These are phyloP conservation scores for Cinnamomum chago DNA, from an alignment of 164 flowering plant genomes.

Conservation along the genomic window DNA sequence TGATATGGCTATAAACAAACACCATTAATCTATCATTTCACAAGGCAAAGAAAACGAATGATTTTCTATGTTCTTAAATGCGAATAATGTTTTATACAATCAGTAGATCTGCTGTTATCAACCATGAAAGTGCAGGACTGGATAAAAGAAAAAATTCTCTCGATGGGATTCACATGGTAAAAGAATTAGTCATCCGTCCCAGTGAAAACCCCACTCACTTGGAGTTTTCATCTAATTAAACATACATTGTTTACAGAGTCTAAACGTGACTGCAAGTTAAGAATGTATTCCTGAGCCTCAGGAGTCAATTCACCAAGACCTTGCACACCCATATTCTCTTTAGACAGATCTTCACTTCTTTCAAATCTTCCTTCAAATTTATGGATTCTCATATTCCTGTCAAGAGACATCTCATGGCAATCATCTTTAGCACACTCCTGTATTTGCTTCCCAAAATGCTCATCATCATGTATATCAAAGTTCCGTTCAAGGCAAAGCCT, in stretches of 20 bases:
- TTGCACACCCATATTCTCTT: slow-evolving; percentile 26
- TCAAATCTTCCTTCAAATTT: slow-evolving; percentile 18
- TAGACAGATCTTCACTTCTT: slow-evolving; percentile 16
- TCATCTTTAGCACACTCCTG: slow-evolving; percentile 29
- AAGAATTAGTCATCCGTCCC: too few relatives aligned
- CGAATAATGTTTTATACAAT: not conserved
- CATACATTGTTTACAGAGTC: slow-evolving; percentile 61
- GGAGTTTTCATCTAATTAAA: not conserved
- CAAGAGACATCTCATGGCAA: slow-evolving; percentile 21
- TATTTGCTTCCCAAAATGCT: slow-evolving; percentile 22
- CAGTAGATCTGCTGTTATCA: not conserved
- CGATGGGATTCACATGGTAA: not conserved
- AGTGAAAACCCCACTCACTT: not conserved
- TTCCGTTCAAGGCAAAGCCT: slow-evolving; percentile 76
- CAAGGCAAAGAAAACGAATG: not conserved
- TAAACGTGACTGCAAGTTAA: slow-evolving; percentile 51
- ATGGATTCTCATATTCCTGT: slow-evolving; percentile 15
- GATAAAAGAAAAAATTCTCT: not conserved
- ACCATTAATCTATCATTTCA: not conserved
- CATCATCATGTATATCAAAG: slow-evolving; percentile 54
- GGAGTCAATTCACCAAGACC: slow-evolving; percentile 63
- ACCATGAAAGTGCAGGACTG: not conserved
- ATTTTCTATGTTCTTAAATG: not conserved
- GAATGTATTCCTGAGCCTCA: slow-evolving; percentile 59
- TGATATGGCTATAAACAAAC: not conserved